Base-by-base conservation (phyloP, 495 filamentous ascomycete species). In the Talaromyces stipitatus region DNA sequence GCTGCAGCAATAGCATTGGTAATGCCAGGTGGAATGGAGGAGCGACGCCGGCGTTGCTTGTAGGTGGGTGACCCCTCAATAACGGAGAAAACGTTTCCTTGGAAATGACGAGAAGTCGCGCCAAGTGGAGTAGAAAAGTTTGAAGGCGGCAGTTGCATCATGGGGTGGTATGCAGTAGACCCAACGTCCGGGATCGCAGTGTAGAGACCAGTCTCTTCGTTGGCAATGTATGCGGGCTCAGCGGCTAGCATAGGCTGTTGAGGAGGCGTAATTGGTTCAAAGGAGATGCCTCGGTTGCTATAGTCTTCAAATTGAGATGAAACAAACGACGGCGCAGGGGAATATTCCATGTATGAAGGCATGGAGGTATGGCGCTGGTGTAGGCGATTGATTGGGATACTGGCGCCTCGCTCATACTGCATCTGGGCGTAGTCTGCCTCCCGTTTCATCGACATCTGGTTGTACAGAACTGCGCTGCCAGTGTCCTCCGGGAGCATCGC, bases 11-110 rank as follows among this genome's bases (percentile, higher is more conserved):
- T 78, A 30, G 85, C 82, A 59, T 82, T 82, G 29, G 78, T 79
- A 51, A 88, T 78, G 33, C 83, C 82, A 11, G 91, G 89, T 16
- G 90, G 86, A 53, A 97, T 87, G 23, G 94, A 97, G 20, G 94
- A 95, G 28, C 95, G 87, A 59, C 94, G 83, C 64, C 94, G 82
- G 58, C 94, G 84, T 76, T 97, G 95, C 80, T 98, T 98, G 76
- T 98, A 98, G 10, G 92, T 96, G 23, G 94, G 94, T 5, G 94
- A 98, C 20, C 94, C 94, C 75, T 98, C 94, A 62, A 98, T 91
- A 45, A 96, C 89, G 12, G 92, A 92, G 78, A 95, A 98, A 55
- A 91, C 85, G 64, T 89, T 94, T 64, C 85, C 89, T 14, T 83
- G 82, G 63, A 86, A 96, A 36, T 82, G 78, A 33, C 91, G 83